A percentile compares a stretch with the other conserved stretches of the same genome.
Conservation (phyloP, 1,284 basidiomycete genomes). For the Ceratobasidium sp. region DNA sequence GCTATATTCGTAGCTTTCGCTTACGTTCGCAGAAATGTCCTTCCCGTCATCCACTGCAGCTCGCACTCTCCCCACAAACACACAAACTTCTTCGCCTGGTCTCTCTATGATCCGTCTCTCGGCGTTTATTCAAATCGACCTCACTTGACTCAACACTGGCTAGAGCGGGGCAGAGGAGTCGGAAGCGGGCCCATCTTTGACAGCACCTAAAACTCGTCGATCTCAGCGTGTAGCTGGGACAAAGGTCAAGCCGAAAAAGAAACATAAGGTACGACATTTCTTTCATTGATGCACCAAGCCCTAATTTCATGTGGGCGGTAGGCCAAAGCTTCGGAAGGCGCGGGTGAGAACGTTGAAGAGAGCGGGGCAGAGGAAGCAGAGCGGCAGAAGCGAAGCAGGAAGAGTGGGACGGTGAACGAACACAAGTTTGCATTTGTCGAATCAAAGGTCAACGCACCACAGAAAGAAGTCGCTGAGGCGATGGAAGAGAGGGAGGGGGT, state of each 20-base stretch:
- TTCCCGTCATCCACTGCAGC: not conserved
- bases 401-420: too few relatives aligned
- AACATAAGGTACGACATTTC: not conserved
- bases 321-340: too few relatives aligned
- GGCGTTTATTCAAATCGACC: not conserved
- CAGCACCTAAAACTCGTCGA: not conserved
- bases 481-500: conserved; percentile 6
- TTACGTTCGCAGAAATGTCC: not conserved
- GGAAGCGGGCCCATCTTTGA: not conserved
- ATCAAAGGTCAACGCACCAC: not conserved
- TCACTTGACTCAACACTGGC: not conserved
- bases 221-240: not conserved
- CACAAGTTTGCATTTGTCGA: not conserved
- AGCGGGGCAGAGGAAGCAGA: not conserved
- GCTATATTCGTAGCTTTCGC: not conserved
- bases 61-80: not conserved
- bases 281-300: too few relatives aligned
- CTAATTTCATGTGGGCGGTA: too few relatives aligned
- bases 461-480: conserved; percentile 1
- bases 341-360: too few relatives aligned
- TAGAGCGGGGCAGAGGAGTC: not conserved
- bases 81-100: not conserved
- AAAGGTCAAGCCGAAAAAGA: not conserved
- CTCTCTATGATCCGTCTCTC: not conserved
- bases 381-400: conserved; percentile 6